Evolutionary conservation across 2,329 filamentous ascomycete species (phyloP).

Genomic region (Nannizzia gypsea): DNA sequence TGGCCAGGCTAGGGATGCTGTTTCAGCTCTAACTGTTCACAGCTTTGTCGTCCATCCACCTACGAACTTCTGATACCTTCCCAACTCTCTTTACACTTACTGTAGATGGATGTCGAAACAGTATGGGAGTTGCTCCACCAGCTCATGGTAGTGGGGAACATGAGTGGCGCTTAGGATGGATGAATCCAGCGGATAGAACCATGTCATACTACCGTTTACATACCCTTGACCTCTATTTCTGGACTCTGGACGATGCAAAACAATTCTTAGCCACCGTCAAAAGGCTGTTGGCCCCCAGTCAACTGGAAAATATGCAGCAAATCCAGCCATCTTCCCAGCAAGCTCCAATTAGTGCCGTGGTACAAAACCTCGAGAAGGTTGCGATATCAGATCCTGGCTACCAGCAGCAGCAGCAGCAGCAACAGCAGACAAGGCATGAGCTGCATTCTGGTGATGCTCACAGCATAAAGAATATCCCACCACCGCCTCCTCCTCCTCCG

Average conservation of each 20-base stretch:
- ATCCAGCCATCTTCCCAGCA: constrained; percentile 26
- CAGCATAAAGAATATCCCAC: constrained; percentile 8
- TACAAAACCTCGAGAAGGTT: constrained; percentile 51
- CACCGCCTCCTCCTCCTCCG: constrained; percentile 15
- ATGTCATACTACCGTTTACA: constrained; percentile 39
- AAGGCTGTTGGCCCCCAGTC: constrained; percentile 25
- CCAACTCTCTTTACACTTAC: constrained; percentile 48
- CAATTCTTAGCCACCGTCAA: constrained; percentile 40
- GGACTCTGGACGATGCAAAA: constrained; percentile 47
- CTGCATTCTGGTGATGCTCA: background rate
- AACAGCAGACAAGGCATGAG: no score
- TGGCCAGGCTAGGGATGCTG: background rate
- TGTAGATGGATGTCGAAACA: constrained; percentile 34
- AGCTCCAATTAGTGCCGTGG: constrained; percentile 45
- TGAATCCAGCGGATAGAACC: constrained; percentile 41
- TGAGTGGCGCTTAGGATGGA: constrained; percentile 48
- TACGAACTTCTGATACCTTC: constrained; percentile 48
- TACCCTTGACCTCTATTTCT: constrained; percentile 53
- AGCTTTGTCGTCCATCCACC: constrained; percentile 42
- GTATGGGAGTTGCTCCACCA: constrained; percentile 18
- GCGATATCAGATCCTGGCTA: constrained; percentile 45
- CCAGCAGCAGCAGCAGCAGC: constrained; percentile 21
- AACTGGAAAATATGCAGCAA: constrained; percentile 37
- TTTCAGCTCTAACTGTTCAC: constrained; percentile 6
- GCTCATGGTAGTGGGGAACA: constrained; percentile 22